Percentiles rank a stretch among this genome's conserved stretches.
Conservation (phyloP, 2,329 filamentous ascomycete genomes). For the Apiospora rasikravindrae region DNA sequence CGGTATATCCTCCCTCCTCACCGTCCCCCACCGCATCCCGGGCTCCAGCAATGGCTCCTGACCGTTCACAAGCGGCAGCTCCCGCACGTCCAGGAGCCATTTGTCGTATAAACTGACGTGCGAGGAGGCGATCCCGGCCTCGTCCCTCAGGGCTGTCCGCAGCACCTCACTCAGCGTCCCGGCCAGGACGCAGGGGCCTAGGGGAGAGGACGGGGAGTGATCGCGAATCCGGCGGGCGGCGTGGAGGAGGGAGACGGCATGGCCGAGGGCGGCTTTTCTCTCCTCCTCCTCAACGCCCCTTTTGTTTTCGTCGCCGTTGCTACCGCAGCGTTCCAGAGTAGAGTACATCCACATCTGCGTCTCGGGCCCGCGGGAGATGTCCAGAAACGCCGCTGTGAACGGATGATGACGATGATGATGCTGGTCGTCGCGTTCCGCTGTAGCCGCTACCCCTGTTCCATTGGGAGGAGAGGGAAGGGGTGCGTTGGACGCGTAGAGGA, state of each 20-base stretch:
- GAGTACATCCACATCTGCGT: conserved; percentile 70
- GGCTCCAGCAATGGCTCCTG: conserved; percentile 39
- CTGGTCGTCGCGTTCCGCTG: conserved; percentile 12
- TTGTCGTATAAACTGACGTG: conserved; percentile 52
- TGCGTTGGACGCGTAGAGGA: conserved; percentile 43
- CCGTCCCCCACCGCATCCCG: conserved; percentile 60
- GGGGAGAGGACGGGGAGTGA: background rate
- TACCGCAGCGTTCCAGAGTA: conserved; percentile 46
- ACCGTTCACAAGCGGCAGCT: conserved; percentile 42
- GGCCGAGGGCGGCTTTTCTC: conserved; percentile 18
- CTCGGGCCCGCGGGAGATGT: conserved; percentile 64
- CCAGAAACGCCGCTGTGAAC: conserved; percentile 66
- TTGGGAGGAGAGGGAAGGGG: conserved; percentile 20
- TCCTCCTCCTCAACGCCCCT: conserved; percentile 24
- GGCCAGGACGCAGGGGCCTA: conserved; percentile 38
- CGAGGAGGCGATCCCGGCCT: conserved; percentile 33
- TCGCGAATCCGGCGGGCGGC: background rate
- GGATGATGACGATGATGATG: conserved; percentile 20
- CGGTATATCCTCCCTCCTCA: conserved; percentile 57
- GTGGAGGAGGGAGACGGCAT: background rate
- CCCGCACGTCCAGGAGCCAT: conserved; percentile 60
- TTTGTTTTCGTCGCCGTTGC: background rate
- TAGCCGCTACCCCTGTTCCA: background rate
- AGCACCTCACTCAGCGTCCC: conserved; percentile 48
- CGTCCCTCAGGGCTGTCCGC: conserved; percentile 37